Base-by-base conservation (phyloP, 768 basidiomycete genomes). In the Kwoniella dendrophila region DNA sequence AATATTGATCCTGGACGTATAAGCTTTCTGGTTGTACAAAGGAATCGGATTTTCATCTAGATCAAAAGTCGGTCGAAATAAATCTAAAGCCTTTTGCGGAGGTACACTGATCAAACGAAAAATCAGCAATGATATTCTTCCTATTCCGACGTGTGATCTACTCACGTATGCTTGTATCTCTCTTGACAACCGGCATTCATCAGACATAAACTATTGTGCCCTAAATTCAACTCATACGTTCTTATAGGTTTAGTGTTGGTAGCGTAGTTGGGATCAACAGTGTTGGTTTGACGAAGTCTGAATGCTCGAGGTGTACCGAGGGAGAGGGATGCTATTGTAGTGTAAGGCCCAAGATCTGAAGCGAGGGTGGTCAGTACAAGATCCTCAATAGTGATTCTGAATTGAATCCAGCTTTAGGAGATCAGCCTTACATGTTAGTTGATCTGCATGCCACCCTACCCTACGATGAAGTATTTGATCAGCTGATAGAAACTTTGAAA, bases 121-220 rank as follows among this genome's bases (percentile, higher is more conserved):
- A 29, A 40, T 55, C 1, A 18, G 20, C 26, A 20, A 14, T 10
- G 12, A 10, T 18, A 56, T 38, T 26, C 11, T n/a, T n/a, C n/a
- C 48, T 49, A 32, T 32, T 26, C 20, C 48, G 29, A 27, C 47
- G 24, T 8, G 32, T 20, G 40, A 38, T 20, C 6, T 20, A 68
- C 74, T 69, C 52, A 75, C 56, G 74, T 73, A 63, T 80, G 79
- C 52, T 80, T 79, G 69, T 61, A 80, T 11, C 72, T 54, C 58
- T 80, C 79, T 54, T 80, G 79, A 55, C 74, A 76, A 0, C 78
- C 77, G 4, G 71, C 75, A 49, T 78, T 72, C 79, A 80, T 80
- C 54, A 77, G 57, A 7, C 71, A 57, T 24, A 80, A 40, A 12
- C 65, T 72, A 53, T 80, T 80, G 55, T 80, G 78, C 2, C 65